Evolutionary conservation across 2,329 filamentous ascomycete species (phyloP), one percentile per base, ranked within the genome.

Genomic region (Tothia fuscella): DNA sequence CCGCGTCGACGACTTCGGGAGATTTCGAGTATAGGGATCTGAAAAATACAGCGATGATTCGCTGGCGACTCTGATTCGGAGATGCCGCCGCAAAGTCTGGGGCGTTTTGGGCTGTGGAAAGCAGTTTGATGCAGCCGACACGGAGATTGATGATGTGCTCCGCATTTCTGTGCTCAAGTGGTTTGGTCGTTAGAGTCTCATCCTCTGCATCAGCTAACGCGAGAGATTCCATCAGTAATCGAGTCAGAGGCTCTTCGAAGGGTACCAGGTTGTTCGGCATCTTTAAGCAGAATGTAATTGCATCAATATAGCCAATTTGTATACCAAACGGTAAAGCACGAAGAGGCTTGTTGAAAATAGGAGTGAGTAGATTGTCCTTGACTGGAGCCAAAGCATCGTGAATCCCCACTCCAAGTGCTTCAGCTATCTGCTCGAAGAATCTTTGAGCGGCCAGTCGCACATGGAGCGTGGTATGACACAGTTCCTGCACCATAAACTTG

Each of bases 291-390:
- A 93, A 98, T 0, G 86, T 94, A 56, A 98, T 87, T 1, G 91
- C 91, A 57, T 98, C 93, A 51, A 99, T 95, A 56, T 93, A 96
- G 3, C 91, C 93, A 50, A 98, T 98, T 63, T 98, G 93, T 3
- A 86, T 89, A 4, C 85, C 74, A 56, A 98, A 98, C 0, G 91
- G 91, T 47, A 99, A 67, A 1, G 91, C 93, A 47, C 91, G 76
- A 16, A 99, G 64, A 12, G 91, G 91, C 58, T 99, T 99, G 50
- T 85, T 84, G 65, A 91, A 98, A 36, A 99, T 95, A 0, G 88
- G 86, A 46, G 80, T 73, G n/a, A 96, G 68, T 26, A 96, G 72
- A 24, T 86, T 75, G 45, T 96, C 88, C 60, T 91, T 93, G 53
- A 93, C 85, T 1, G 88, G 88, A 49, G 82, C 78, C 29, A 98